phyloP scores from a whole-genome alignment of 352 stramenopile genomes.

The Phytophthora meadii region DNA sequence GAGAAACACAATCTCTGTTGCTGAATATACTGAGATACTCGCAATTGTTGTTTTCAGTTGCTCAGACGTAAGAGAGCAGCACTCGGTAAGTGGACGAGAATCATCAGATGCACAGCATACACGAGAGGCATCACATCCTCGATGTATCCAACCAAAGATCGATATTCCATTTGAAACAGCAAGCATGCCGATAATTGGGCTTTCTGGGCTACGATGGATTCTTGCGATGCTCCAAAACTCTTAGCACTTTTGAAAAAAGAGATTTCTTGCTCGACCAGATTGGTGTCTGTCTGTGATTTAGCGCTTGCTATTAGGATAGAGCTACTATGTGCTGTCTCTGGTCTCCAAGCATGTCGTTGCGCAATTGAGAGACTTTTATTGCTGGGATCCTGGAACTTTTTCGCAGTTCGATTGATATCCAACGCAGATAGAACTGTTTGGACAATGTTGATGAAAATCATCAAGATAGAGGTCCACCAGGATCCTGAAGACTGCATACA shows the following conservation, averaged over 20 bases:
- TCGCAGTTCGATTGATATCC: slow-evolving; percentile 21
- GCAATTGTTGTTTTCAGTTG: slow-evolving; percentile 12
- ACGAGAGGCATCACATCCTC: slow-evolving; percentile 18
- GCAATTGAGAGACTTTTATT: too few relatives aligned
- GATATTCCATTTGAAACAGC: slow-evolving; percentile 30
- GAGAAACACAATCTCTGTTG: slow-evolving; percentile 11
- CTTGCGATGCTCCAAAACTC: too few relatives aligned
- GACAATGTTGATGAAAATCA: slow-evolving; percentile 15
- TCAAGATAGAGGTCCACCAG: slow-evolving; percentile 14
- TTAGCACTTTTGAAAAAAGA: too few relatives aligned
- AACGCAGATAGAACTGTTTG: slow-evolving; percentile 9
- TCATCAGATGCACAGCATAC: slow-evolving; percentile 14
- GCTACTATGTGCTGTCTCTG: too few relatives aligned
- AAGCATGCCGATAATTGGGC: slow-evolving; percentile 6
- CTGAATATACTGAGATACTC: slow-evolving; percentile 10
- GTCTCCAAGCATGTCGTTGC: too few relatives aligned
- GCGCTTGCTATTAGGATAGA: too few relatives aligned
- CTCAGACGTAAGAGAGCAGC: background rate
- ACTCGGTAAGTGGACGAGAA: slow-evolving; percentile 12
- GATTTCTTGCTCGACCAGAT: too few relatives aligned
- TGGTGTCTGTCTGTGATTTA: too few relatives aligned
- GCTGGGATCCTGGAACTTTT: background rate
- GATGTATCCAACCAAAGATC: slow-evolving; percentile 12
- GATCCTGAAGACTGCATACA: slow-evolving; percentile 17
- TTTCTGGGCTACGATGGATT: too few relatives aligned